Base-by-base conservation (phyloP, 495 filamentous ascomycete species). In the Xylaria grammica region DNA sequence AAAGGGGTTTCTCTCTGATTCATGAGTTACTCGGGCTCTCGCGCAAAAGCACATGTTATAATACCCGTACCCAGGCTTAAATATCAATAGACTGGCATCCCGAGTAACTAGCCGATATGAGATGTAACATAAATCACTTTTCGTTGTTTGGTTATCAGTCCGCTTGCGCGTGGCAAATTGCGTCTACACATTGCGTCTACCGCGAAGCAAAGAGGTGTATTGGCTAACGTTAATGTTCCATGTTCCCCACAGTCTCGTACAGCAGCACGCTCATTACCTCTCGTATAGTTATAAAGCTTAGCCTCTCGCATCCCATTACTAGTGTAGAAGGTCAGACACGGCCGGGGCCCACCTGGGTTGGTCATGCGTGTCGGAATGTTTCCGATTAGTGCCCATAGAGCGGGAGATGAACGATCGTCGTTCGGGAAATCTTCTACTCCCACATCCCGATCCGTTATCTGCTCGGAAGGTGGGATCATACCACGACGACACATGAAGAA, bases 311-410 rank as follows among this genome's bases (percentile, higher is more conserved):
- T 36, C 32, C 5, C 32, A 11, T 36, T 36, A 36, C 32, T 36
- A 5, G 32, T 4, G 4, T 36, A 36, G 32, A 5, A n/a, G n/a
- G 4, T 36, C 32, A 36, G 11, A 36, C 5, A 36, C 11, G 11
- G 24, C 4, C 24, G 26, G 10, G 24, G 46, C 46, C 46, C 24
- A 46, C 42, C 11, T 2, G 11, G 10, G 24, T 29, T 29, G 46
- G 46, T 49, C 3, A 49, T 49, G 24, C 46, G 46, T 27, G 46
- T 49, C 46, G 46, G 46, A 49, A 49, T 49, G 46, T 13, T 49
- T 24, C 46, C 46, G 46, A 49, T 49, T 49, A 27, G 46, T 49
- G 22, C 20, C 46, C 46, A 49, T 22, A 29, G 24, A 49, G 45
- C 20, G 20, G 19, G 9, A 48, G 20, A 24, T 48, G 20, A 6